Conservation (phyloP, 1,284 basidiomycete species). For the Tylopilus sp. region DNA sequence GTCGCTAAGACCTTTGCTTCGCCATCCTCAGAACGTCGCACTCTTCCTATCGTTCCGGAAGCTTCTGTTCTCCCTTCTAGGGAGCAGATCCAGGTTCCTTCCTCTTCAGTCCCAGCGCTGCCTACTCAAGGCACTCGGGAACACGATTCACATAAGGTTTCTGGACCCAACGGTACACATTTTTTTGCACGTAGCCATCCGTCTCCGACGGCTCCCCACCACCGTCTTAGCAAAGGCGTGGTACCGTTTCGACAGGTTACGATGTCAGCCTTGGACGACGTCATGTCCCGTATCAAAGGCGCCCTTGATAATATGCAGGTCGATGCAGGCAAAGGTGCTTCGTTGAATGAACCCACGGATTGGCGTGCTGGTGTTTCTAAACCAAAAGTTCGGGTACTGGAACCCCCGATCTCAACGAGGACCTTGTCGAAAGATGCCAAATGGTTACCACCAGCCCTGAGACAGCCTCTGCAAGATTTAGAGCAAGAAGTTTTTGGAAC, state of each 20-base stretch:
- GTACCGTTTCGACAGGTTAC: constrained; percentile 61
- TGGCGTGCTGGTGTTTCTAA: constrained; percentile 16
- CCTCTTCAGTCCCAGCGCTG: neutral
- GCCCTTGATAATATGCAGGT: constrained; percentile 74
- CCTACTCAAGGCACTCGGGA: constrained; percentile 18
- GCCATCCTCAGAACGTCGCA: constrained; percentile 17
- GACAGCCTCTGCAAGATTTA: constrained; percentile 38
- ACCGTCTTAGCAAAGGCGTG: constrained; percentile 33
- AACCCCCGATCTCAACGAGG: constrained; percentile 10
- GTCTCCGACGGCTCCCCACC: constrained; percentile 17
- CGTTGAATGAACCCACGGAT: constrained; percentile 23
- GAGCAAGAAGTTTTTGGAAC: constrained; percentile 51
- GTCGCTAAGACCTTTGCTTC: constrained; percentile 37
- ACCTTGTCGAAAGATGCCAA: constrained; percentile 31
- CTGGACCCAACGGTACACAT: constrained; percentile 21
- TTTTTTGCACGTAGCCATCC: constrained; percentile 19
- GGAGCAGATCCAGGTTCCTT: constrained; percentile 10
- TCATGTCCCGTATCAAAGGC: constrained; percentile 86
- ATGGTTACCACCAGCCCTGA: constrained; percentile 61
- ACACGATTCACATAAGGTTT: constrained; percentile 16
- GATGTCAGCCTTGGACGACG: constrained; percentile 78
- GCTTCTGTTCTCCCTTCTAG: constrained; percentile 5
- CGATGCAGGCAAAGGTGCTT: constrained; percentile 22
- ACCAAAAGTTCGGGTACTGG: constrained; percentile 20
- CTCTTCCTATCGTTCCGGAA: constrained; percentile 24